Evolutionary conservation across 768 basidiomycete genomes (phyloP).

Genomic region (Termitomyces sp.): DNA sequence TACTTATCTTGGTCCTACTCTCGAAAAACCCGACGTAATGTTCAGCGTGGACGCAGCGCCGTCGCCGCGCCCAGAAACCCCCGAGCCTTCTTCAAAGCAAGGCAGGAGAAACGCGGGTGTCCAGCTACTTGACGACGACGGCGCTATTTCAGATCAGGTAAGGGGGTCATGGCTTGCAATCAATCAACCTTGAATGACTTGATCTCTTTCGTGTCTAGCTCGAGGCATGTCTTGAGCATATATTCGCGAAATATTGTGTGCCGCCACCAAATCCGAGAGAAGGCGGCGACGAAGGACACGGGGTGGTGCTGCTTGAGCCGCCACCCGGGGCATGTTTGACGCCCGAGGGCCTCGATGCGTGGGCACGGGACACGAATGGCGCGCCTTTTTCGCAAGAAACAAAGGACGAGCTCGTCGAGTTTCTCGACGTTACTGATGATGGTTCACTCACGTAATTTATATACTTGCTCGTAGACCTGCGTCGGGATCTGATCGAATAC

Average conservation of each 20-base stretch:
- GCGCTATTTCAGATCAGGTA: constrained; percentile 63
- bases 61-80: constrained; percentile 55
- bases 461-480: constrained; percentile 21
- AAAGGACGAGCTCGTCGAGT: constrained; percentile 73
- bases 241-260: constrained; percentile 76
- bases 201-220: constrained; percentile 50
- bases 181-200: too few relatives aligned
- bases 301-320: constrained; percentile 37
- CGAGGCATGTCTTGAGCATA: constrained; percentile 66
- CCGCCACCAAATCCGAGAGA: constrained; percentile 30
- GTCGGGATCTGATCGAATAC: not conserved
- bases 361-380: constrained; percentile 83
- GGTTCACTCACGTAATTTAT: constrained; percentile 73
- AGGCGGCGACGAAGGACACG: constrained; percentile 16
- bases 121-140: constrained; percentile 68
- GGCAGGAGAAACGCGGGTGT: constrained; percentile 51
- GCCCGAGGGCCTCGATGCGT: constrained; percentile 61
- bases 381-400: constrained; percentile 71
- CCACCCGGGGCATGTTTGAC: constrained; percentile 56
- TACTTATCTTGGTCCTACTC: not conserved
- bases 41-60: constrained; percentile 26
- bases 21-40: not conserved
- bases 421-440: constrained; percentile 70
- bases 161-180: too few relatives aligned
- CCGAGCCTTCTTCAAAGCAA: constrained; percentile 58